Conservation (phyloP, 1,284 basidiomycete species). For the Cryptococcus sp. region DNA sequence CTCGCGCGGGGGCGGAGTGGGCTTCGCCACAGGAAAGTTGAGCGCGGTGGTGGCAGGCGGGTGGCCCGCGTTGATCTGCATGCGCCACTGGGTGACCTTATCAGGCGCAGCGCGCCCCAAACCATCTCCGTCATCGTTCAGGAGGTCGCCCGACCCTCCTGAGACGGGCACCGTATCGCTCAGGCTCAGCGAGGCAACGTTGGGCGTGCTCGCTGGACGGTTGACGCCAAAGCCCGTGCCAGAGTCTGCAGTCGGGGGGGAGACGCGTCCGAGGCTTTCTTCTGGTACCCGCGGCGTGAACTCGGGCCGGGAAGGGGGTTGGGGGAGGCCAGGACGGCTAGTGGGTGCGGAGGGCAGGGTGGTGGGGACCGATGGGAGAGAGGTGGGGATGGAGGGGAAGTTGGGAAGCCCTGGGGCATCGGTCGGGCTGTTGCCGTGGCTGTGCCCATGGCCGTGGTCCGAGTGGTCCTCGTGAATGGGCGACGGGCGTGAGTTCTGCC, state of each 20-base stretch:
- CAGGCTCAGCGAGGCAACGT: conserved; percentile 9
- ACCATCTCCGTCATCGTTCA: too few relatives aligned
- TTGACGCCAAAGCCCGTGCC: conserved; percentile 22
- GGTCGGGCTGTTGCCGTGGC: not conserved
- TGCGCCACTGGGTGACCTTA: too few relatives aligned
- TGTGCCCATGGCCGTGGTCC: not conserved
- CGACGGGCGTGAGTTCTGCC: not conserved
- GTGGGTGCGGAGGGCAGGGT: conserved; percentile 30
- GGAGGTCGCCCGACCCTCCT: too few relatives aligned
- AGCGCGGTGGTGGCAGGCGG: conserved; percentile 5
- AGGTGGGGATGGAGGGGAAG: not conserved
- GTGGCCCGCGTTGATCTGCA: not conserved
- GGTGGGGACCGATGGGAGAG: conserved; percentile 13
- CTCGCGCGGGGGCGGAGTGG: conserved; percentile 10
- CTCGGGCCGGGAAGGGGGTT: conserved; percentile 21
- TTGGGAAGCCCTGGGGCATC: conserved; percentile 14
- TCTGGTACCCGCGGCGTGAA: not conserved
- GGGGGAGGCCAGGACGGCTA: conserved; percentile 19
- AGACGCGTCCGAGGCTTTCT: conserved; percentile 1
- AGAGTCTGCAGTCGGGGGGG: conserved; percentile 20
- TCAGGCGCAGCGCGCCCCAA: not conserved
- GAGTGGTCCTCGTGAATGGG: conserved; percentile 13
- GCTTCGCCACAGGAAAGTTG: conserved; percentile 22
- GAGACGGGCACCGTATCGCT: not conserved
- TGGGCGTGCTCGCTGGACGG: conserved; percentile 30